A percentile compares a stretch with the other conserved stretches of the same genome.
These are phyloP conservation scores for Dryas drummondii DNA, from an alignment of 306 rosid species.

Conservation along the genomic window DNA sequence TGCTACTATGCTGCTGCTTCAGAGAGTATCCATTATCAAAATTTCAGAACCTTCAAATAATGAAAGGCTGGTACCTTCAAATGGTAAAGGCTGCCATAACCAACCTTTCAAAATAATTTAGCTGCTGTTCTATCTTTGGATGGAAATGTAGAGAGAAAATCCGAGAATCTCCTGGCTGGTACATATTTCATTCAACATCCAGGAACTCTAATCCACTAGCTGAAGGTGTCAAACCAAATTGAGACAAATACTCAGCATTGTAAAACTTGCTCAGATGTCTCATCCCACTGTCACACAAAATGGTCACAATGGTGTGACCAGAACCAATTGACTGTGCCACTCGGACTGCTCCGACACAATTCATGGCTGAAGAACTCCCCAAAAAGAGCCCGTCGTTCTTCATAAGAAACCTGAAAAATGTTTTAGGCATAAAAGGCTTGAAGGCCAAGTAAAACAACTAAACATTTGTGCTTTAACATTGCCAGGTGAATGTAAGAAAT, in stretches of 20 bases:
- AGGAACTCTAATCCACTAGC: conserved; percentile 72
- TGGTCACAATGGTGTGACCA: conserved; percentile 85
- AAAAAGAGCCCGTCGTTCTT: conserved; percentile 82
- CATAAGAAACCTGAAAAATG: conserved; percentile 56
- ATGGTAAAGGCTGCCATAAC: not conserved
- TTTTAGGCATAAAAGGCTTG: not conserved
- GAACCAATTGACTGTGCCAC: conserved; percentile 73
- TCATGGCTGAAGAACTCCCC: conserved; percentile 93
- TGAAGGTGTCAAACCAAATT: conserved; percentile 67
- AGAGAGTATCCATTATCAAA: not conserved
- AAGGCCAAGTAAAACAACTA: not conserved
- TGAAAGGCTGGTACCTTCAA: not conserved
- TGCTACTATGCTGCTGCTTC: not conserved
- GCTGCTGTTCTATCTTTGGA: conserved; percentile 1
- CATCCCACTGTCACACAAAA: conserved; percentile 91
- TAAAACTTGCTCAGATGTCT: conserved; percentile 89
- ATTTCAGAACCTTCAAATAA: not conserved
- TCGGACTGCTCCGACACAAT: conserved; percentile 92
- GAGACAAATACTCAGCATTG: conserved; percentile 59
- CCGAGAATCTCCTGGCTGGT: not conserved
- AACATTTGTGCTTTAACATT: not conserved
- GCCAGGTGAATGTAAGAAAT: not conserved
- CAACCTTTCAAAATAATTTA: not conserved
- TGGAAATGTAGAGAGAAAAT: not conserved
- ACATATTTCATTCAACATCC: conserved; percentile 41